phyloP scores from a whole-genome alignment of 192 early-diverging fungal species.

The Endogone sp. region DNA sequence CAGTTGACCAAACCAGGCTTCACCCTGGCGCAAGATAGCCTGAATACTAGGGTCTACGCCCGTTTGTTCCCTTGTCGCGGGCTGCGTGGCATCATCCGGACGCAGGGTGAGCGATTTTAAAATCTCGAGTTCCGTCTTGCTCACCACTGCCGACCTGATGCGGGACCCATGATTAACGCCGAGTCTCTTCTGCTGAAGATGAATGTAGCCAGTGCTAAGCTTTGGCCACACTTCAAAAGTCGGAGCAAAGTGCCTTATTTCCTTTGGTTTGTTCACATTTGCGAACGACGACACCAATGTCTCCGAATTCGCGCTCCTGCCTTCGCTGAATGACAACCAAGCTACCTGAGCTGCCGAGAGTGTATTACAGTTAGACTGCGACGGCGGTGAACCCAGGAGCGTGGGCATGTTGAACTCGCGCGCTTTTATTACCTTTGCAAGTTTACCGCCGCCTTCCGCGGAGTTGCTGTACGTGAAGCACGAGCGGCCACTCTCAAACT shows the following conservation, averaged over 20 bases:
- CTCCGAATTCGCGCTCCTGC: not conserved
- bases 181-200: not conserved
- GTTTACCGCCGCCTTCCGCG: no score
- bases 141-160: not conserved
- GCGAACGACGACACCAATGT: not conserved
- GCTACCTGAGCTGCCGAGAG: not conserved
- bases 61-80: no score
- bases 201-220: not conserved
- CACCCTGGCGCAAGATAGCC: not conserved
- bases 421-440: no score
- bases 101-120: not conserved
- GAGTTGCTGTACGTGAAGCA: no score
- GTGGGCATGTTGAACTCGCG: no score
- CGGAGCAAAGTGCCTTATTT: not conserved
- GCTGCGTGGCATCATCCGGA: not conserved
- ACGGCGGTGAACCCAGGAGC: no score
- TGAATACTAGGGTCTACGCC: no score
- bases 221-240: not conserved
- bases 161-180: not conserved
- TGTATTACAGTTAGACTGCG: not conserved
- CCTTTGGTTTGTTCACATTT: not conserved
- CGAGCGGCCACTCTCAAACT: no score
- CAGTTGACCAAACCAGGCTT: not conserved
- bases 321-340: not conserved
- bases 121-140: not conserved